These are phyloP conservation scores for Pascua guehoae DNA, from an alignment of 1,284 basidiomycete genomes.

Conservation along the genomic window DNA sequence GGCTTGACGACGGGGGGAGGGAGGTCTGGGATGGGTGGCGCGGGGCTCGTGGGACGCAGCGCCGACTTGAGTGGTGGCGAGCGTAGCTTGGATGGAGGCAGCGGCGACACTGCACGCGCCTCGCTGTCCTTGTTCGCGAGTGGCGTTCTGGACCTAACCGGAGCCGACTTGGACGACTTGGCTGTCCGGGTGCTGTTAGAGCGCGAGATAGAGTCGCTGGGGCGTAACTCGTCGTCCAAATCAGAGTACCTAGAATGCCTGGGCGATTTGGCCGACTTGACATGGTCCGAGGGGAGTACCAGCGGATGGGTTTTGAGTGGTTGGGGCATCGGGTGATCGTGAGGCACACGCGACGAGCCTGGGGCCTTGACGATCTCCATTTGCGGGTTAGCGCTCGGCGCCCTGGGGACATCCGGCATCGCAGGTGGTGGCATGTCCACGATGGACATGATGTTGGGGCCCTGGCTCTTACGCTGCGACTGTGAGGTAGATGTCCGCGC, in stretches of 20 bases:
- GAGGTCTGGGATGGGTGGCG: background rate
- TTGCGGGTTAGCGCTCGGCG: constrained; percentile 39
- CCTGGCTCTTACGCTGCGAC: constrained; percentile 22
- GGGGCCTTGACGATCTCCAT: constrained; percentile 42
- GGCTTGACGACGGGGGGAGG: constrained; percentile 18
- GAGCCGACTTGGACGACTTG: constrained; percentile 2
- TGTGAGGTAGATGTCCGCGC: constrained; percentile 23
- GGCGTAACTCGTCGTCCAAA: constrained; percentile 13
- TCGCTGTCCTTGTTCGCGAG: background rate
- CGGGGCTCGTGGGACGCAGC: constrained; percentile 40
- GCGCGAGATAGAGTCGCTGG: constrained; percentile 26
- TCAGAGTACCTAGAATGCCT: background rate
- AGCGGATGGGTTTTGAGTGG: background rate
- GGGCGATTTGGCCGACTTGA: background rate
- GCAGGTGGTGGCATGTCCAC: constrained; percentile 31
- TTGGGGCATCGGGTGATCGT: background rate
- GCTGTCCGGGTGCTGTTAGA: constrained; percentile 15
- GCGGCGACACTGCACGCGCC: constrained; percentile 22
- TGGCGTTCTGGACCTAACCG: no score
- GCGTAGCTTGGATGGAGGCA: constrained; percentile 39
- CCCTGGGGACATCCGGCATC: constrained; percentile 48
- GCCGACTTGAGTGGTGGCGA: constrained; percentile 48
- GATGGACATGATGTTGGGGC: constrained; percentile 34
- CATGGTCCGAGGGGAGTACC: constrained; percentile 8
- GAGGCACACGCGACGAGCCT: constrained; percentile 34